Base-by-base conservation (phyloP, 2,329 filamentous ascomycete species). In the Sarocladium kiliense region DNA sequence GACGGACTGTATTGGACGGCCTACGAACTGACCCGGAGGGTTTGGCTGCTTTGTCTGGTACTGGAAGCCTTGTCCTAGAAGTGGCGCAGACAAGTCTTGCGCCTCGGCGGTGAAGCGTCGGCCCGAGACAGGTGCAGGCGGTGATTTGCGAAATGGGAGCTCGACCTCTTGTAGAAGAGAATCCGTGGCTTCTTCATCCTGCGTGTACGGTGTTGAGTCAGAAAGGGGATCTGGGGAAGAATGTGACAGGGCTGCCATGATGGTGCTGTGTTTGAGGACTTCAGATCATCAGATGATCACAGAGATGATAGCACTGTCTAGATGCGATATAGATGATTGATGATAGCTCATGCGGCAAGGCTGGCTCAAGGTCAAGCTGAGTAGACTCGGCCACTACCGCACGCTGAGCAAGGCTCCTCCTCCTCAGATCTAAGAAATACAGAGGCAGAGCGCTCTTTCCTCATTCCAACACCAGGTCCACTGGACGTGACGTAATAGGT, bases 11-110 rank as follows among this genome's bases (percentile, higher is more conserved):
- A 34, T 9, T 36, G 47, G n/a, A 14, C 47, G 47, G 18, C 27
- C 47, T 7, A 27, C 21, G 27, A 51, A 51, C 10, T 51, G 47
- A 16, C 47, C 47, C 3, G 47, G 47, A 34, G 27, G 47, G 19
- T 51, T 51, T 7, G 47, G 47, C 11, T 4, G 26, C 47, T 51
- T 51, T 9, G 47, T 27, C 27, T 51, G 47, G 47, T 25, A 51
- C 30, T 51, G 47, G 18, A 51, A 51, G 16, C 30, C 47, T 14
- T 36, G 26, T 12, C 23, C 47, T 6, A 51, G 18, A 6, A 12
- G 16, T 21, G 27, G 18, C 12, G 18, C 27, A 36, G 47, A 51
- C 12, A 36, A 16, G 16, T 34, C 27, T 14, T 51, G 27, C 4
- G 27, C 10, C 23, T 11, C 27, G 4, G 25, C 18, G 5, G n/a